Evolutionary conservation across 2,329 filamentous ascomycete genomes (phyloP).

Genomic region (Diaporthe batatas): DNA sequence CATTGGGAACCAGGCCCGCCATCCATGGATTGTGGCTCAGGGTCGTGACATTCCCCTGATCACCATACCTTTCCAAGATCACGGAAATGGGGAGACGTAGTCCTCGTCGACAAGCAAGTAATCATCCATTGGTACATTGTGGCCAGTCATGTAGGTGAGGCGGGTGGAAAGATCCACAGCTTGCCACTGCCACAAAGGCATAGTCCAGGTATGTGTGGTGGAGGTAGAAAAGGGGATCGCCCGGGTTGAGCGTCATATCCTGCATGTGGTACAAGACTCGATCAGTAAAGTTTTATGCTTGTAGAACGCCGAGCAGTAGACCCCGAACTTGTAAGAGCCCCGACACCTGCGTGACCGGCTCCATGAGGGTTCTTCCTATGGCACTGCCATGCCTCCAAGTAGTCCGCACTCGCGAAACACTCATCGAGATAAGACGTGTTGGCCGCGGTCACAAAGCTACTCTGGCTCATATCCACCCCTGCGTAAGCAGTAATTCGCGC

Average conservation of each 20-base stretch:
- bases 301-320: not conserved
- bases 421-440: constrained; percentile 31
- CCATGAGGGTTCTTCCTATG: constrained; percentile 16
- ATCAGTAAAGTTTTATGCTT: not conserved
- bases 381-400: constrained; percentile 13
- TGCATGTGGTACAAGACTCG: constrained; percentile 14
- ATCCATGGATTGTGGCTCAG: constrained; percentile 32
- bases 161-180: constrained; percentile 9
- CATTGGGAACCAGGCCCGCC: constrained; percentile 27
- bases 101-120: constrained; percentile 29
- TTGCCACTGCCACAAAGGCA: constrained; percentile 37
- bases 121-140: constrained; percentile 5
- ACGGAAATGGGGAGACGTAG: constrained; percentile 5
- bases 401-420: constrained; percentile 26
- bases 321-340: constrained; percentile 6
- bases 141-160: constrained; percentile 18
- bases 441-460: constrained; percentile 4
- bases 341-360: constrained; percentile 18
- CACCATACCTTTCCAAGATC: constrained; percentile 14
- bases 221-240: constrained; percentile 35
- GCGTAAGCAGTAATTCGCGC: constrained; percentile 17
- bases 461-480: constrained; percentile 19
- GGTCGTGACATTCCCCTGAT: constrained; percentile 32
- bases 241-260: constrained; percentile 17
- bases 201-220: constrained; percentile 35